Evolutionary conservation across 371 early-diverging fungal genomes (phyloP).

Genomic region (Blakeslea trispora): DNA sequence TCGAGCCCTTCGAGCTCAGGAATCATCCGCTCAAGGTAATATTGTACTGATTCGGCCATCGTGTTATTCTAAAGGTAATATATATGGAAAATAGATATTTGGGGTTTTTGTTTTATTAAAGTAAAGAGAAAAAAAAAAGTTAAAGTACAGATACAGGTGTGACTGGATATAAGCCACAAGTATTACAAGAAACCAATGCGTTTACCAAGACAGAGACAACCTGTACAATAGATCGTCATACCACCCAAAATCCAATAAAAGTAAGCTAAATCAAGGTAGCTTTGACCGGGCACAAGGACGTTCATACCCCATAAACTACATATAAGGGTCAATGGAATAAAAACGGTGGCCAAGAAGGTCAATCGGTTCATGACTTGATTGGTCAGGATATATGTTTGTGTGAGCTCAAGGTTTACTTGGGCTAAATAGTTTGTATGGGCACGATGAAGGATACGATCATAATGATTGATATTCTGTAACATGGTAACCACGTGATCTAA

Average conservation of each 20-base stretch:
- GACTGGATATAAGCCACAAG: constrained; percentile 8
- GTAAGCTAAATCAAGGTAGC: constrained; percentile 58
- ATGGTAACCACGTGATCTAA: constrained; percentile 77
- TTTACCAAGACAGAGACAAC: constrained; percentile 32
- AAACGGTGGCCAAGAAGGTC: constrained; percentile 78
- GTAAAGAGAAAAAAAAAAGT: constrained; percentile 1
- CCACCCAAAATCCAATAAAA: constrained; percentile 72
- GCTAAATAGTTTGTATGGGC: constrained; percentile 85
- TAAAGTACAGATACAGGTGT: not conserved
- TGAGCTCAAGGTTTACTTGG: constrained; percentile 79
- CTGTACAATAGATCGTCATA: constrained; percentile 45
- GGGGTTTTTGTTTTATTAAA: constrained; percentile 1
- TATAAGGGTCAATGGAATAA: constrained; percentile 88
- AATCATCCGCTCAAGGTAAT: constrained; percentile 90
- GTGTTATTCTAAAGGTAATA: too few species aligned
- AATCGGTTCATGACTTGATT: constrained; percentile 81
- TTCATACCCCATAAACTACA: constrained; percentile 74
- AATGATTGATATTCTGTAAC: constrained; percentile 73
- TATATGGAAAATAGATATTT: too few species aligned
- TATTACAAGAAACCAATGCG: constrained; percentile 20
- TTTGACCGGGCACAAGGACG: constrained; percentile 67
- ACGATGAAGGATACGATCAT: constrained; percentile 76
- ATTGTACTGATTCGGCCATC: constrained; percentile 91
- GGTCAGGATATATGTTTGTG: constrained; percentile 74
- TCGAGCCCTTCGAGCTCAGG: constrained; percentile 91